phyloP scores from a whole-genome alignment of 768 basidiomycete species.

The Grammothele lineata region DNA sequence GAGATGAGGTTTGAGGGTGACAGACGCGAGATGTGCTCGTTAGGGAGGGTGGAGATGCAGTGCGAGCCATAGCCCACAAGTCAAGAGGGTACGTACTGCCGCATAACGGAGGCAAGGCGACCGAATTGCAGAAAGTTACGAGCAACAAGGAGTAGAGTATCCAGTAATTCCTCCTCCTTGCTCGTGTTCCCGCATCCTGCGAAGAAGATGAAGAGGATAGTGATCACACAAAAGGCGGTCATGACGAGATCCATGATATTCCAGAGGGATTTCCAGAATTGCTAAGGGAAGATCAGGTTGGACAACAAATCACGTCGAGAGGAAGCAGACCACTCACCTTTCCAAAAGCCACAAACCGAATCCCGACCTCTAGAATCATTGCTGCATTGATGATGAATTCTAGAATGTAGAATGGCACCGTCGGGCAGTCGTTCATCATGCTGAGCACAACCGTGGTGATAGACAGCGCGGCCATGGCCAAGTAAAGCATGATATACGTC shows the following conservation, averaged over 20 bases:
- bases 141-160: conserved; percentile 87
- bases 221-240: conserved; percentile 86
- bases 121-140: conserved; percentile 92
- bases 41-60: too few species aligned
- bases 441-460: conserved; percentile 84
- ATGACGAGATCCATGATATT: conserved; percentile 87
- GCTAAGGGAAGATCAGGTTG: conserved; percentile 39
- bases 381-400: conserved; percentile 85
- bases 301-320: not conserved
- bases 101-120: conserved; percentile 86
- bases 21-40: too few species aligned
- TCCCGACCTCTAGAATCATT: conserved; percentile 92
- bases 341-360: conserved; percentile 91
- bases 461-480: conserved; percentile 84
- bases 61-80: too few species aligned
- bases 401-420: conserved; percentile 81
- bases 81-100: conserved; percentile 67
- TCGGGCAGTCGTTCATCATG: conserved; percentile 80
- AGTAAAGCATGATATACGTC: conserved; percentile 83
- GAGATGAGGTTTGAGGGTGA: too few species aligned
- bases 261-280: conserved; percentile 96
- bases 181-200: conserved; percentile 79
- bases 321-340: conserved; percentile 50
- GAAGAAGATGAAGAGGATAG: conserved; percentile 83
- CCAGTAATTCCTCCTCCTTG: conserved; percentile 91